Base-by-base conservation (phyloP, 2,329 filamentous ascomycete species). In the Hypoxylon sp. region DNA sequence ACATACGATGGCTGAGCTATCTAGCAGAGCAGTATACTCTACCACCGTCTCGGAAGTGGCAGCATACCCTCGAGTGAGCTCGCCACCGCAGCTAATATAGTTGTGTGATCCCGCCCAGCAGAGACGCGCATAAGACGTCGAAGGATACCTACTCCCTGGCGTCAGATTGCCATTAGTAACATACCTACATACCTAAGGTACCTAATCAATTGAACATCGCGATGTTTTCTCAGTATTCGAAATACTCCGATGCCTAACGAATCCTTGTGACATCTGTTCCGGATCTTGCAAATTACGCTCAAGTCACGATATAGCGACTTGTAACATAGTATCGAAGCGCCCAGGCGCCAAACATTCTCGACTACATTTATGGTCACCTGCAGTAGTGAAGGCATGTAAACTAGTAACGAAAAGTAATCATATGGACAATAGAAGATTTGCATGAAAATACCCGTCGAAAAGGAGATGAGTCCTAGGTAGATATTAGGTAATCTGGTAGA, bases 11-110 rank as follows among this genome's bases (percentile, higher is more conserved):
- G 49, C 45, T 54, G 21, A 35, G 48, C 41, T 41, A 24, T 45
- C 35, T 40, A 45, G 50, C 17, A 53, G 17, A 43, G 41, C 43
- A 24, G 42, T 57, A 23, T 24, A 46, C 52, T 49, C 52, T 43
- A 46, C 46, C n/a, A 29, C 20, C 29, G 37, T 41, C 15, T 3
- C 15, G 15, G 31, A 2, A 18, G n/a, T 35, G 31, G 31, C 21
- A 33, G 47, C 43, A 33, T 49, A 48, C 29, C 50, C 43, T 42
- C 57, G 50, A 48, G 13, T 40, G 11, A 42, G 8, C 2, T 21
- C 37, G 38, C 42, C 27, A 20, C 38, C 46, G 24, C 38, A 42
- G 6, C 20, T 21, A 40, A 15, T 42, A 63, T 26, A 47, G 38
- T 29, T 27, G 47, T 47, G 11, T 37, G 21, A 23, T 18, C 42